Evolutionary conservation across 2,329 filamentous ascomycete species (phyloP).

Genomic region (Aspergillus persii): DNA sequence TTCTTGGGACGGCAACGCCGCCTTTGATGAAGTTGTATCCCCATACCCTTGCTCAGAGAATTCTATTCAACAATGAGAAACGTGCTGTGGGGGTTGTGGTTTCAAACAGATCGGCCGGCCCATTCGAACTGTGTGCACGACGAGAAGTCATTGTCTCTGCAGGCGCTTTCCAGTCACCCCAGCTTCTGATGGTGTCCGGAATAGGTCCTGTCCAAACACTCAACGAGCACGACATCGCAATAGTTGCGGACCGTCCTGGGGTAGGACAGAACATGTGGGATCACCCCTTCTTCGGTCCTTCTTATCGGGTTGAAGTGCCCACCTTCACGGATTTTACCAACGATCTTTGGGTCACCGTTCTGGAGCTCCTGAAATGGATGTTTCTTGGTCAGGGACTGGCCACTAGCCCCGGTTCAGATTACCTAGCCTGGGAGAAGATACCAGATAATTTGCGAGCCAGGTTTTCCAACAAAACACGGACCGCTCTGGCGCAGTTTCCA

Average conservation of each 20-base stretch:
- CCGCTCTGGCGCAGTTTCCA: slow-evolving; percentile 18
- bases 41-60: slow-evolving; percentile 40
- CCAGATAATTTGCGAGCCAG: slow-evolving; percentile 10
- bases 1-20: slow-evolving; percentile 19
- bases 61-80: slow-evolving; percentile 49
- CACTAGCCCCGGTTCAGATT: slow-evolving; percentile 6
- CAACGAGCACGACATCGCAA: slow-evolving; percentile 7
- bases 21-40: slow-evolving; percentile 41
- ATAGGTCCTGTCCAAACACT: slow-evolving; percentile 38
- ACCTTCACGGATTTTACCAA: slow-evolving; percentile 21
- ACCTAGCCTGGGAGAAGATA: slow-evolving; percentile 25
- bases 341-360: not conserved
- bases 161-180: slow-evolving; percentile 52
- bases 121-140: slow-evolving; percentile 45
- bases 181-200: slow-evolving; percentile 51
- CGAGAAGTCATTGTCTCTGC: slow-evolving; percentile 48
- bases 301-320: slow-evolving; percentile 32
- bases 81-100: slow-evolving; percentile 46
- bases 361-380: slow-evolving; percentile 1
- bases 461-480: slow-evolving; percentile 10
- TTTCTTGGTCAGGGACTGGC: slow-evolving; percentile 17
- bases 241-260: slow-evolving; percentile 16
- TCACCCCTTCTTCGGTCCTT: slow-evolving; percentile 31
- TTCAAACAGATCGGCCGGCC: slow-evolving; percentile 31
- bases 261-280: slow-evolving; percentile 45